Evolutionary conservation across 1,139 yeast species (phyloP), one percentile per base, ranked within the genome.

Genomic region (Eremothecium gossypii): DNA sequence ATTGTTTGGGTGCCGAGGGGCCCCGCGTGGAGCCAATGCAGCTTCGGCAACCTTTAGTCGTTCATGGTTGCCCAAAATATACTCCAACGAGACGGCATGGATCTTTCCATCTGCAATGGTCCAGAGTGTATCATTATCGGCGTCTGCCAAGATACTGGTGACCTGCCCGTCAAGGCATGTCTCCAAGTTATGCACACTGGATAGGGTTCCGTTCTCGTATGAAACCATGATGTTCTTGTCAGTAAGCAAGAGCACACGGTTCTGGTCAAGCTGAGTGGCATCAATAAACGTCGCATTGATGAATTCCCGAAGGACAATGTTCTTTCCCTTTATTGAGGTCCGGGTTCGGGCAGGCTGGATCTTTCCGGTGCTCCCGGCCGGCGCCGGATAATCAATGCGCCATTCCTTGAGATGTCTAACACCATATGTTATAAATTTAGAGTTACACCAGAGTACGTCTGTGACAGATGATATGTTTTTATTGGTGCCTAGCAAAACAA

Each of bases 371-470:
- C 27, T 12, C 17, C 32, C 26, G 2, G 10, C 23, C 13, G 42
- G 12, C 13, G 28, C 31, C 7, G 35, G 41, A 33, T 41, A 29
- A 9, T 41, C 44, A 30, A 41, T 34, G 30, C 39, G 38, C 44
- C 44, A 41, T 4, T 39, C 44, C 31, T 41, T 41, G 11, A 41
- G 27, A 12, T 41, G 44, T 34, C 44, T 41, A 7, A 41, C 41
- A 4, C 44, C 44, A 30, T 41, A 41, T 23, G 44, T 41, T 9
- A 41, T 28, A 30, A 41, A 11, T 11, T 30, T 38, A 4, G 41
- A 38, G 27, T 41, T 39, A 27, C 31, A 41, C 44, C 44, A 41
- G 10, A 35, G 30, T n/a, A 41, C 34, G 14, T 38, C 44, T 26
- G 31, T 14, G 6, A 41, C 44, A 7, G 37, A 32, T 2, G 44